These are phyloP conservation scores for Syzygium aqueum DNA, from an alignment of 345 rosid species.

Conservation along the genomic window DNA sequence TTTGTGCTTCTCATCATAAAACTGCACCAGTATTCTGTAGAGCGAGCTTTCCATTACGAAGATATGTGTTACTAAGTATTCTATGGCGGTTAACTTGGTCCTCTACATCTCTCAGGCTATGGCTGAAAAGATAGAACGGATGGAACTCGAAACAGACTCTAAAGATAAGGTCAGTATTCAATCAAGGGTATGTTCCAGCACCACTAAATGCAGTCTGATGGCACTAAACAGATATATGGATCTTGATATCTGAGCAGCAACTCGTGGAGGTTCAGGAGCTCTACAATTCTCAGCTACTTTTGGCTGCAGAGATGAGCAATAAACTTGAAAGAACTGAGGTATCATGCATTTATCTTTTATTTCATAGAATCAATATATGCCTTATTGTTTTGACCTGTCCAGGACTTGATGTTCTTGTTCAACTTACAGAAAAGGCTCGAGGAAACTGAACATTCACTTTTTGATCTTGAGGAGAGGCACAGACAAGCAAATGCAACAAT, in stretches of 20 bases:
- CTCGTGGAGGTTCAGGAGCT: slow-evolving; percentile 81
- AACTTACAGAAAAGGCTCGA: slow-evolving; percentile 69
- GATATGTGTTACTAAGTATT: not conserved
- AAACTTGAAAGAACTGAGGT: slow-evolving; percentile 92
- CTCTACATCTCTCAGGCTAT: slow-evolving; percentile 51
- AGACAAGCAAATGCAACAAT: slow-evolving; percentile 88
- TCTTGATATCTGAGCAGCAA: slow-evolving; percentile 40
- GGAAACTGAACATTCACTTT: slow-evolving; percentile 74
- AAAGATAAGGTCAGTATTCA: slow-evolving; percentile 58
- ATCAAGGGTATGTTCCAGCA: not conserved
- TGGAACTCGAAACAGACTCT: slow-evolving; percentile 77
- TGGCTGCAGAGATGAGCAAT: slow-evolving; percentile 60
- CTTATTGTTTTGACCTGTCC: not conserved
- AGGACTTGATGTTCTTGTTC: not conserved
- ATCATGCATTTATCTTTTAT: not conserved
- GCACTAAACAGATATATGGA: not conserved
- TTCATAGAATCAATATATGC: not conserved
- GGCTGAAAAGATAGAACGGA: slow-evolving; percentile 93
- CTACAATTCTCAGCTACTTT: slow-evolving; percentile 64
- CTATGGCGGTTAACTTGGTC: not conserved
- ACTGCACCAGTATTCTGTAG: not conserved
- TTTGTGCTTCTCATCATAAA: slow-evolving; percentile 8
- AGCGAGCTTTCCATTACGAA: not conserved
- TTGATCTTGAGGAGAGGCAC: slow-evolving; percentile 91
- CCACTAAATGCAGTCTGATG: not conserved